Evolutionary conservation across 164 flowering plant species (phyloP).

Genomic region (Tetracentron sinense): DNA sequence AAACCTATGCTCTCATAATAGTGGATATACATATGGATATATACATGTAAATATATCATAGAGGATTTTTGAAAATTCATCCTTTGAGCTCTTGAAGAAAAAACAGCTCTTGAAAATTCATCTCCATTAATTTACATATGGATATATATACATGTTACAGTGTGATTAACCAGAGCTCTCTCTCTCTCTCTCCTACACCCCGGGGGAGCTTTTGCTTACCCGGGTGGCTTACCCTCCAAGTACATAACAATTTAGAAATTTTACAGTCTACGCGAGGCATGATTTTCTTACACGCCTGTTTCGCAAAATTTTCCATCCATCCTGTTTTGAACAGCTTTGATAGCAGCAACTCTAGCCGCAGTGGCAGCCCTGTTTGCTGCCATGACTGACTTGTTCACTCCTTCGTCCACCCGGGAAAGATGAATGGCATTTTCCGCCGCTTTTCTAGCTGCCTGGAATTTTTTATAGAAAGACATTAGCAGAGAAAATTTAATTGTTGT

Average conservation of each 20-base stretch:
- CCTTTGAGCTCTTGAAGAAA: neutral
- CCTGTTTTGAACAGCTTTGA: conserved; percentile 88
- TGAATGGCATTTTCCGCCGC: conserved; percentile 69
- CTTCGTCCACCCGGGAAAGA: conserved; percentile 65
- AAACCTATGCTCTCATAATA: no score
- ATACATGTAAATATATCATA: no score
- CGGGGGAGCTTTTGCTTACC: conserved; percentile 41
- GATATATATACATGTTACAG: conserved; percentile 59
- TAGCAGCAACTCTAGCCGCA: conserved; percentile 92
- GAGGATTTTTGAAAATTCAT: no score
- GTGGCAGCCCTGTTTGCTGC: conserved; percentile 92
- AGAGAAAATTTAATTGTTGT: neutral
- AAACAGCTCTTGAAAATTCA: conserved; percentile 20
- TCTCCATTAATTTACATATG: conserved; percentile 42
- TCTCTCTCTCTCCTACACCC: conserved; percentile 40
- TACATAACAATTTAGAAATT: conserved; percentile 21
- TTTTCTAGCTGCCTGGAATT: conserved; percentile 71
- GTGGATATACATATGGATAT: no score
- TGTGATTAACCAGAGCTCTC: conserved; percentile 30
- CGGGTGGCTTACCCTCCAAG: conserved; percentile 23
- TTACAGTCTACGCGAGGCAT: conserved; percentile 19
- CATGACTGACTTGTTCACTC: conserved; percentile 67
- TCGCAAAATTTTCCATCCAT: conserved; percentile 77
- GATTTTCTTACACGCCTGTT: conserved; percentile 28
- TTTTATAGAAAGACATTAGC: neutral